These are phyloP conservation scores for Mycena maculata DNA, from an alignment of 768 basidiomycete species.

Conservation along the genomic window DNA sequence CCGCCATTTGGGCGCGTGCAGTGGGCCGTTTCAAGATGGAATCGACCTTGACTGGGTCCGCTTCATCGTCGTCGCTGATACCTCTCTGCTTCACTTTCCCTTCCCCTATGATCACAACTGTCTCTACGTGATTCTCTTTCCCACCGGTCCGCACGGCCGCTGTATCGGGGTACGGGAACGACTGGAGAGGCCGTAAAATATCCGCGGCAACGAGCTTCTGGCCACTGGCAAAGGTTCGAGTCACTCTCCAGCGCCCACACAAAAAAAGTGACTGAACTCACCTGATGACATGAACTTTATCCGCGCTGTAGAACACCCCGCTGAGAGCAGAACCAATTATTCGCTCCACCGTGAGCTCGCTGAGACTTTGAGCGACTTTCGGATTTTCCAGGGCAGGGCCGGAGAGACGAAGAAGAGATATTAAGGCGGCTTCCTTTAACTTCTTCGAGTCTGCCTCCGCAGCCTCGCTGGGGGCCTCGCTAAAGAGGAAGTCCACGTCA, in stretches of 20 bases:
- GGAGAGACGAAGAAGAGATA: neutral
- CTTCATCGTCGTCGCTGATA: neutral
- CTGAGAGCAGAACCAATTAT: slow-evolving; percentile 11
- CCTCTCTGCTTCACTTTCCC: slow-evolving; percentile 1
- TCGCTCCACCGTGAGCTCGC: slow-evolving; percentile 14
- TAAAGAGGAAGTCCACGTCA: neutral
- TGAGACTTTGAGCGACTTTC: neutral
- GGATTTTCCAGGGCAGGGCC: neutral
- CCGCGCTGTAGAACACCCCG: slow-evolving; percentile 2
- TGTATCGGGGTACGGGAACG: slow-evolving; percentile 1
- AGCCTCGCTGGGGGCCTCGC: neutral
- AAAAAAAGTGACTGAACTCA: neutral
- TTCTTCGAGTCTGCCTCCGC: neutral
- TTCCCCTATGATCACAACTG: slow-evolving; percentile 17
- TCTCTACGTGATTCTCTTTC: neutral
- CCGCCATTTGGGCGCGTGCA: slow-evolving; percentile 20
- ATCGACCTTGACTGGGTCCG: neutral
- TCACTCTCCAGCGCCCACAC: neutral
- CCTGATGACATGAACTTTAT: slow-evolving; percentile 7
- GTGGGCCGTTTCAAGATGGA: neutral
- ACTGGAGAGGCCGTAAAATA: neutral
- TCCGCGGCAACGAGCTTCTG: neutral
- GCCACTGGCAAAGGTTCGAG: neutral
- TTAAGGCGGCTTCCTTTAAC: neutral
- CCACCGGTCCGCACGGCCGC: neutral